Conservation (phyloP, 805 yeast species). For the Naumovozyma castellii region DNA sequence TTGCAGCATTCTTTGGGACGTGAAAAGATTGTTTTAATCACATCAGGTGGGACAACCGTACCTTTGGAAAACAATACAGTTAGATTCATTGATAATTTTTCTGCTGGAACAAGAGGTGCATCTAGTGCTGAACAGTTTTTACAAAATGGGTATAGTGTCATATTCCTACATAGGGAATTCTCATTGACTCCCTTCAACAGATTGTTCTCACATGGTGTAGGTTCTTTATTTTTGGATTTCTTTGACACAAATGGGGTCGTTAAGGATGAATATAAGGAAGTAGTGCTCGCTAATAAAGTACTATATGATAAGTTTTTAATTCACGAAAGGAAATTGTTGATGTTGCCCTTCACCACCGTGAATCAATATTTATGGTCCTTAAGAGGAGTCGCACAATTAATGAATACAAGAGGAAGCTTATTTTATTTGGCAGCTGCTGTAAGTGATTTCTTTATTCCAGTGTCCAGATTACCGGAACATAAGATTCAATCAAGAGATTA, state of each 20-base stretch:
- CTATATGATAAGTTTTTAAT: conserved; percentile 24
- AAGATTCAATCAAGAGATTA: conserved; percentile 79
- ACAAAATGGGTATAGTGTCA: conserved; percentile 80
- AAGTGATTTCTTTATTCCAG: conserved; percentile 89
- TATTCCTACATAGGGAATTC: conserved; percentile 86
- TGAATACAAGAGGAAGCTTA: conserved; percentile 54
- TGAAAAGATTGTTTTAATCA: conserved; percentile 65
- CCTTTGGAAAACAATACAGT: conserved; percentile 96
- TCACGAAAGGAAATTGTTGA: conserved; percentile 32
- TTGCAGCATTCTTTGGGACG: conserved; percentile 37
- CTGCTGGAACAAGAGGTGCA: conserved; percentile 98
- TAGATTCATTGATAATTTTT: conserved; percentile 89
- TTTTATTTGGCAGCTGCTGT: conserved; percentile 96
- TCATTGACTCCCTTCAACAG: conserved; percentile 88
- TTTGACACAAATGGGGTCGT: conserved; percentile 55
- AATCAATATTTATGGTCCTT: conserved; percentile 87
- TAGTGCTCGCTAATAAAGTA: conserved; percentile 52
- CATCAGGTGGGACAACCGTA: conserved; percentile 96
- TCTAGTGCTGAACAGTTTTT: conserved; percentile 88
- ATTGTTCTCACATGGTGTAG: conserved; percentile 72
- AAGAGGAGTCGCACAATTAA: conserved; percentile 49
- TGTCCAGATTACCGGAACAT: conserved; percentile 78
- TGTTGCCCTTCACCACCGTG: conserved; percentile 88
- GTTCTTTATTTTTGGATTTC: conserved; percentile 73
- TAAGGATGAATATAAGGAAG: conserved; percentile 46